These are phyloP conservation scores for Phalaenopsis hybrid DNA, from an alignment of 116 monocot genomes.

Conservation along the genomic window DNA sequence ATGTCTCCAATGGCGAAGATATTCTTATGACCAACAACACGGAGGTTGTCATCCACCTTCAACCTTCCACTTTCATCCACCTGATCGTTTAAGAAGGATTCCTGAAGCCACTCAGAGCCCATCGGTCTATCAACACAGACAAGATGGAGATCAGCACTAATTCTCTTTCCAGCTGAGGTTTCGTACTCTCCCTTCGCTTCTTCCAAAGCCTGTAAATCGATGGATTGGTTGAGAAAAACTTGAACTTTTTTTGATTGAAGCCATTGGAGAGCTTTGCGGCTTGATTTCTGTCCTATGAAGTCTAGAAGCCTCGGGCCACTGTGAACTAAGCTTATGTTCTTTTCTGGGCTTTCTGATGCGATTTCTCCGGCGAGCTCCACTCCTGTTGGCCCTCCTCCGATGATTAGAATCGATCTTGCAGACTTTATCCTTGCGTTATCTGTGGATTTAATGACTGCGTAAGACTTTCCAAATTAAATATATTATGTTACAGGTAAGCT, in stretches of 20 bases:
- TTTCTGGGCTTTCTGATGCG: slow-evolving; percentile 17
- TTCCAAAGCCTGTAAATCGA: slow-evolving; percentile 14
- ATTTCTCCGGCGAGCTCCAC: slow-evolving; percentile 42
- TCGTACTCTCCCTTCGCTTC: slow-evolving; percentile 6
- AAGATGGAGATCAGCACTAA: slow-evolving; percentile 24
- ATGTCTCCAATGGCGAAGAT: slow-evolving; percentile 35
- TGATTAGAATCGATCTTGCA: slow-evolving; percentile 16
- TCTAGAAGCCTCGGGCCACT: slow-evolving; percentile 17
- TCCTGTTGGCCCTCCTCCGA: slow-evolving; percentile 27
- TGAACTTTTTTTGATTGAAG: slow-evolving; percentile 26
- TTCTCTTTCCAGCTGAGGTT: slow-evolving; percentile 20
- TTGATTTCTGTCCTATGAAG: slow-evolving; percentile 18
- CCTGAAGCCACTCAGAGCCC: slow-evolving; percentile 28
- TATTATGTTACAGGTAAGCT: too few species aligned
- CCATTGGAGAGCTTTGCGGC: slow-evolving; percentile 26
- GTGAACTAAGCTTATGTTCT: slow-evolving; percentile 28
- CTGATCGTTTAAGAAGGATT: slow-evolving; percentile 17
- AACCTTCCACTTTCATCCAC: slow-evolving; percentile 22
- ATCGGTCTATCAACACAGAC: slow-evolving; percentile 20
- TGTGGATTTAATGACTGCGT: slow-evolving; percentile 9
- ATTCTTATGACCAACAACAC: slow-evolving; percentile 25
- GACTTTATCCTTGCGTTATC: slow-evolving; percentile 28
- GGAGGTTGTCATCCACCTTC: slow-evolving; percentile 25
- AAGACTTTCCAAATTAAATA: too few species aligned
- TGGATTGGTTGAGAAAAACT: slow-evolving; percentile 20